Evolutionary conservation across 768 basidiomycete genomes (phyloP).

Genomic region (Suillus subalutaceus): DNA sequence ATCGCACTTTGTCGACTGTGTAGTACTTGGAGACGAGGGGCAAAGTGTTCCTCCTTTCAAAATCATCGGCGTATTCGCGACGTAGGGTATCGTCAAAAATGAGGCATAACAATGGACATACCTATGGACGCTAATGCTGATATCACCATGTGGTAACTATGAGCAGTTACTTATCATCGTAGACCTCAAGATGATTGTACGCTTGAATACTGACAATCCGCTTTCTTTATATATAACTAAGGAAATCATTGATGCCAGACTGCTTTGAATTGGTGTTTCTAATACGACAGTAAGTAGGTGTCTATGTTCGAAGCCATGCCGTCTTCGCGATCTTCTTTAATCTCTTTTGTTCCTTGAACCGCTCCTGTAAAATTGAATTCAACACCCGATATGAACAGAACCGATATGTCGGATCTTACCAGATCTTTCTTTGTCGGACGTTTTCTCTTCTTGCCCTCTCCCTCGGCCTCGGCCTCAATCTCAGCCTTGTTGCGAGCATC

Average conservation of each 20-base stretch:
- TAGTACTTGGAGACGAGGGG: constrained; percentile 87
- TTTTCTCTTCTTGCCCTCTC: constrained; percentile 74
- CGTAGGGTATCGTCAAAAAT: constrained; percentile 37
- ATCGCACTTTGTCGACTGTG: constrained; percentile 92
- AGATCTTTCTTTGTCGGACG: constrained; percentile 81
- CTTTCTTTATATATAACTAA: not conserved
- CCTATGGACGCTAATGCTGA: not conserved
- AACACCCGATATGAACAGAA: constrained; percentile 11
- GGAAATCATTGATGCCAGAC: not conserved
- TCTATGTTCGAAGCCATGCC: constrained; percentile 78
- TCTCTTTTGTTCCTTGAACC: constrained; percentile 82
- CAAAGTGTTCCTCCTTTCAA: constrained; percentile 80
- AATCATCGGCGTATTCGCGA: constrained; percentile 88
- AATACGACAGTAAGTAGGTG: not conserved
- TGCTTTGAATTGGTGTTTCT: constrained; percentile 4
- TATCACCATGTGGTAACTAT: not conserved
- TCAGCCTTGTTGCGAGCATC: constrained; percentile 44
- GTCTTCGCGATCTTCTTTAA: constrained; percentile 87
- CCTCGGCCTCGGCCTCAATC: constrained; percentile 48
- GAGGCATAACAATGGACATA: not conserved
- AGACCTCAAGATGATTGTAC: not conserved
- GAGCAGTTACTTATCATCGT: not conserved
- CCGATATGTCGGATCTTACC: constrained; percentile 46
- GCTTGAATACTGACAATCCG: not conserved
- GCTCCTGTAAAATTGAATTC: constrained; percentile 53